Base-by-base conservation (phyloP, 2,329 filamentous ascomycete genomes). In the Aspergillus intermedius region DNA sequence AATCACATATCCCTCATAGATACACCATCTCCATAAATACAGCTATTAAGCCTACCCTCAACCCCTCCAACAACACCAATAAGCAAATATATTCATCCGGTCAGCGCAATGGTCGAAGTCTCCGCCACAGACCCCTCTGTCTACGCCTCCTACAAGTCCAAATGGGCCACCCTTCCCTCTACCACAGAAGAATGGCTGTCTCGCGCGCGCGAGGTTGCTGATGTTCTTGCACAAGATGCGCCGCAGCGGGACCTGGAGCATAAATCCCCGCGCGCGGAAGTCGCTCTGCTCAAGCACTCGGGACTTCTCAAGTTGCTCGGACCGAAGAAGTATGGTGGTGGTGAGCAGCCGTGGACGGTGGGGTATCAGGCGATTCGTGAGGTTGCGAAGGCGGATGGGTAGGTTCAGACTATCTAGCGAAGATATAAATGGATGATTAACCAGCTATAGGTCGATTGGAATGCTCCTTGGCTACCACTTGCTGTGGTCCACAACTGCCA, bases 381-480 rank as follows among this genome's bases (percentile, higher is more conserved):
- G 49, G 78, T 86, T 5, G 80, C 83, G 1, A 82, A 82, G 57
- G 77, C 73, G 0, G 82, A 86, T 61, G 82, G 82, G 73, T 81
- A 54, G 23, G 50, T 28, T 9, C 10, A 21, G 4, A 7, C 15
- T 35, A 15, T 5, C n/a, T n/a, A 7, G 5, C 4, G 3, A 17
- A n/a, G 13, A 35, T 17, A 6, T n/a, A 12, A 13, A 35, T 35
- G 34, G 34, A 35, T 35, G n/a, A 8, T 17, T n/a, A 6, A 7
- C 34, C n/a, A 35, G n/a, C 34, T n/a, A 10, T 7, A 76, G 73
- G 0, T 82, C 79, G 0, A 70, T 86, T 28, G 82, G 82, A 1
- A 83, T 84, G 81, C 72, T 86, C 0, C 70, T 85, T 0, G 82
- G 80, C 1, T 85, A 85, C 54, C 81, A 85, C 56, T 68, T 85